phyloP scores from a whole-genome alignment of 805 yeast species.

The Kurtzmaniella cleridarum region DNA sequence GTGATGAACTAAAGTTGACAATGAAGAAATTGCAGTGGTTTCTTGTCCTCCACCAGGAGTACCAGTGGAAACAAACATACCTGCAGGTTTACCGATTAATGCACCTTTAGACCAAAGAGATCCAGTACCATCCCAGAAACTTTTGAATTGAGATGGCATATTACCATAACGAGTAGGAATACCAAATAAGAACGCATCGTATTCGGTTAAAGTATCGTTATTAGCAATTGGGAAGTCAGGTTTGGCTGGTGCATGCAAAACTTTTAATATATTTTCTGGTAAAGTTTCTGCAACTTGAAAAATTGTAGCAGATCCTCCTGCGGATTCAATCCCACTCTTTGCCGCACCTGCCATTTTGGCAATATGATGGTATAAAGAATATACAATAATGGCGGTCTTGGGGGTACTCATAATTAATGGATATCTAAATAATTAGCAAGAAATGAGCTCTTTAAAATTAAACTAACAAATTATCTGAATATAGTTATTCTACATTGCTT shows the following conservation, averaged over 20 bases:
- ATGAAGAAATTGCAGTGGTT: conserved; percentile 51
- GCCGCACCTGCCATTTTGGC: conserved; percentile 55
- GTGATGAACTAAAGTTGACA: conserved; percentile 65
- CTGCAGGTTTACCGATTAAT: conserved; percentile 67
- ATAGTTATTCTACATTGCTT: too few relatives aligned
- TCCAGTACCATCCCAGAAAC: conserved; percentile 77
- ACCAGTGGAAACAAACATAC: conserved; percentile 67
- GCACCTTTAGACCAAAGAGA: conserved; percentile 70
- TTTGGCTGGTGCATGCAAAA: conserved; percentile 50
- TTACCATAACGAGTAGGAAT: conserved; percentile 77
- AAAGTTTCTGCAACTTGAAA: conserved; percentile 70
- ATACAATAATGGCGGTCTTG: conserved; percentile 33
- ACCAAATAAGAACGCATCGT: conserved; percentile 75
- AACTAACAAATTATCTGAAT: too few relatives aligned
- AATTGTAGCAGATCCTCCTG: conserved; percentile 57
- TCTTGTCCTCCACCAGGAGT: conserved; percentile 80
- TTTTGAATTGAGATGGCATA: conserved; percentile 69
- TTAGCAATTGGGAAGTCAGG: conserved; percentile 52
- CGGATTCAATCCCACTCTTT: conserved; percentile 57
- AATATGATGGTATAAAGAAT: conserved; percentile 73
- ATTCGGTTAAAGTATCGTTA: conserved; percentile 47
- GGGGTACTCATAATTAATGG: conserved; percentile 12
- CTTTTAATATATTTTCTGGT: conserved; percentile 43
- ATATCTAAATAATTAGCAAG: too few relatives aligned
- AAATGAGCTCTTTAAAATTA: too few relatives aligned